phyloP scores from a whole-genome alignment of 352 stramenopile genomes.

The Paralagenidium karlingii region DNA sequence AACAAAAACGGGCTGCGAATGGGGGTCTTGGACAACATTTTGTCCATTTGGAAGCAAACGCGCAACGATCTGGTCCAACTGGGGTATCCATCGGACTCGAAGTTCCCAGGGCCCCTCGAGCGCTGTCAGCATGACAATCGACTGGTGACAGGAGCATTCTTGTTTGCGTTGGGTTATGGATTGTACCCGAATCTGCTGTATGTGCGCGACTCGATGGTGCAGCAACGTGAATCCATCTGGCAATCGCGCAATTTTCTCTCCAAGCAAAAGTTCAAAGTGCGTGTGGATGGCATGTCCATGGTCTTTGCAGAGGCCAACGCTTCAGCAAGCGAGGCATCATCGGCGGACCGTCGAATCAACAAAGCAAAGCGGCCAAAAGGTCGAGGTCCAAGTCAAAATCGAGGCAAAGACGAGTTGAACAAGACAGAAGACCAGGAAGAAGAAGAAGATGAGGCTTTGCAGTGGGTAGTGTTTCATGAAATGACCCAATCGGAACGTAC shows the following conservation, averaged over 20 bases:
- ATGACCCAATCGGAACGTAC: constrained; percentile 73
- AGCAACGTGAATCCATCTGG: neutral
- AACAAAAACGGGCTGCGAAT: constrained; percentile 45
- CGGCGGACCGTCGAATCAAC: constrained; percentile 9
- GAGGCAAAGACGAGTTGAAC: constrained; percentile 1
- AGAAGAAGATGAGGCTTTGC: constrained; percentile 7
- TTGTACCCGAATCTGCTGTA: constrained; percentile 74
- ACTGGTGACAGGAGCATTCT: constrained; percentile 27
- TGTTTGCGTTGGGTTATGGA: constrained; percentile 49
- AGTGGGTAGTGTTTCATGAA: constrained; percentile 75
- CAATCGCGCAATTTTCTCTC: constrained; percentile 53
- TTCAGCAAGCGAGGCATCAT: neutral
- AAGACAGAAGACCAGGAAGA: constrained; percentile 9
- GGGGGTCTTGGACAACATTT: constrained; percentile 48
- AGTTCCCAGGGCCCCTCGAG: constrained; percentile 11
- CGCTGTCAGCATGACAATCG: neutral
- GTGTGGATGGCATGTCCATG: constrained; percentile 43
- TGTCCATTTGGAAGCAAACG: constrained; percentile 52
- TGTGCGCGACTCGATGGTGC: constrained; percentile 12
- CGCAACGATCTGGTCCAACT: constrained; percentile 40
- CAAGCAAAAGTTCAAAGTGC: constrained; percentile 75
- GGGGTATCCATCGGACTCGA: constrained; percentile 27
- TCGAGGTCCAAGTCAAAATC: neutral
- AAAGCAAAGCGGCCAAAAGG: constrained; percentile 11
- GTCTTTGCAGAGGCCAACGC: constrained; percentile 9